Evolutionary conservation across 352 stramenopile genomes (phyloP).

Genomic region (Globisporangium cederbergense): DNA sequence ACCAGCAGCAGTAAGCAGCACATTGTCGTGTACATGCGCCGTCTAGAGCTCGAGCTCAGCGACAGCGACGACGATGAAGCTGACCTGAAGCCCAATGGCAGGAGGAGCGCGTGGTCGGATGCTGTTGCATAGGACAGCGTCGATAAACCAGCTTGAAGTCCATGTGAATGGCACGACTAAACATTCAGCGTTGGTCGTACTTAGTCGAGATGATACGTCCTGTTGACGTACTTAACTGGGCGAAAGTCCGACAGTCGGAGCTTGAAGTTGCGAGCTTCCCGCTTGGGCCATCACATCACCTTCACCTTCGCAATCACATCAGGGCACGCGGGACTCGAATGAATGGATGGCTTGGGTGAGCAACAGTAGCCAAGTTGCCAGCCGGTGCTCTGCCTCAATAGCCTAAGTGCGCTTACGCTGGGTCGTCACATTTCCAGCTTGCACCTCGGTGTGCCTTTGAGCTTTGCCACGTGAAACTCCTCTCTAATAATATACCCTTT

Average conservation of each 20-base stretch:
- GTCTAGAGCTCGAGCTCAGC: slow-evolving; percentile 20
- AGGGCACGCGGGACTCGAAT: background rate
- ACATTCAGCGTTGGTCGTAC: background rate
- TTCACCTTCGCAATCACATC: background rate
- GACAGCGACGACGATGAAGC: slow-evolving; percentile 7
- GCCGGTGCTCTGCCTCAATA: background rate
- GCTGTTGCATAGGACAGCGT: no score
- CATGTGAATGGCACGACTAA: background rate
- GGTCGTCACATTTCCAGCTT: slow-evolving; percentile 4
- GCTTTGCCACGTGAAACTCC: background rate
- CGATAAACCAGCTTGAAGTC: background rate
- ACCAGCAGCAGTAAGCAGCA: slow-evolving; percentile 12
- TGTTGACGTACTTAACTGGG: background rate
- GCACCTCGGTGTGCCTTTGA: no score
- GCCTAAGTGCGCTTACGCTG: background rate
- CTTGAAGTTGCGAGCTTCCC: slow-evolving; percentile 4
- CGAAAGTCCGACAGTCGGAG: background rate
- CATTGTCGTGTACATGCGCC: slow-evolving; percentile 46
- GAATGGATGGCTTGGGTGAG: background rate
- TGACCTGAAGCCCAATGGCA: background rate
- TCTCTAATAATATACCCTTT: background rate
- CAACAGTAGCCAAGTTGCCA: background rate
- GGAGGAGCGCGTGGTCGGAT: no score
- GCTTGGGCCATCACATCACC: background rate
- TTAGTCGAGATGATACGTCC: background rate